Base-by-base conservation (phyloP, 2,329 filamentous ascomycete genomes). In the Neonectria punicea region DNA sequence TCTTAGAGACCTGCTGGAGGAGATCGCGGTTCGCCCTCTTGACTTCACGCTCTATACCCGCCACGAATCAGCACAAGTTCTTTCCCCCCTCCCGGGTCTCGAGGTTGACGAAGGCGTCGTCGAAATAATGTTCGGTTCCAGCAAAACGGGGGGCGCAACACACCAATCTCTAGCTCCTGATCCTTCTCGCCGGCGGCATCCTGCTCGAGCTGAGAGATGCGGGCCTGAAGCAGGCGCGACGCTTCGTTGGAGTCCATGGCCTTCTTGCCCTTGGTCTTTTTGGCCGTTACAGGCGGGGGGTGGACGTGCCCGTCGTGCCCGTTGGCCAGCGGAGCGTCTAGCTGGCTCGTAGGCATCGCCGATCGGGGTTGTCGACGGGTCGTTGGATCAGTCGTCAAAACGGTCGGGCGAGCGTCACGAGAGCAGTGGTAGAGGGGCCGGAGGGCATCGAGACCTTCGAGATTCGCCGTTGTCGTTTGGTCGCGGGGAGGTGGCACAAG, bases 111-210 rank as follows among this genome's bases (percentile, higher is more conserved):
- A 61, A 18, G 57, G 39, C 28, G 36, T 36, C 22, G 46, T 39
- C 53, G 49, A 36, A 34, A 59, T 32, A 58, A 55, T 30, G 25
- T 56, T 61, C 51, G 68, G 25, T 57, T 68, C 61, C 56, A 53
- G 49, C 59, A 53, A 61, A 63, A 6, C 25, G 47, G 66, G 70
- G 63, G 67, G 57, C 68, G 61, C 50, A 61, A 76, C 90, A 77
- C 84, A 97, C 94, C 93, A 78, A 99, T 98, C 84, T 98, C 96
- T 66, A 92, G 89, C 81, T 98, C 94, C 81, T 98, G 93, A 73
- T 97, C 95, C 80, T 97, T 97, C 78, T 97, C 94, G 65, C 93
- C 93, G 11, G 94, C 94, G 54, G 92, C 93, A 84, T 98, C 94
- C 68, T 93, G 92, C 80, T 99, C 96, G 64, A 99, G 84, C 82